A percentile compares a stretch with the other conserved stretches of the same genome.
These are phyloP conservation scores for Prunus campanulata DNA, from an alignment of 306 rosid species.

Conservation along the genomic window DNA sequence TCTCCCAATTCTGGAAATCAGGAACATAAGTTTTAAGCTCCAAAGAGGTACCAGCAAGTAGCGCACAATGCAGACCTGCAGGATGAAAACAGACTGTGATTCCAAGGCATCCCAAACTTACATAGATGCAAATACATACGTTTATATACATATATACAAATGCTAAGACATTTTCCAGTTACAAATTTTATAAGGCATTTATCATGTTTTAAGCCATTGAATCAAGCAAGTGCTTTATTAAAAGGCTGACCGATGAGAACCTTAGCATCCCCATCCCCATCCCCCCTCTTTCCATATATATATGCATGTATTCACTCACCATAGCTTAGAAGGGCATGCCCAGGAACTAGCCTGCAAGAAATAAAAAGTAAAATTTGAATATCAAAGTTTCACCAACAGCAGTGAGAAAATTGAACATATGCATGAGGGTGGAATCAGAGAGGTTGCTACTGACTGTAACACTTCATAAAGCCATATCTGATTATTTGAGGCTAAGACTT, in stretches of 20 bases:
- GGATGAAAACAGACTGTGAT: constrained; percentile 24
- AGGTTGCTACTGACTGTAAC: neutral
- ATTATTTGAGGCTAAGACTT: neutral
- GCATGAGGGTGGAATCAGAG: constrained; percentile 1
- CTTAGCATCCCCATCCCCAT: neutral
- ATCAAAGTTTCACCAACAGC: neutral
- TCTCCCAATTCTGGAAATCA: neutral
- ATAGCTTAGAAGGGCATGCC: constrained; percentile 74
- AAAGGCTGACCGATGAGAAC: neutral
- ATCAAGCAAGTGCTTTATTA: neutral
- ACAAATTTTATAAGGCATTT: neutral
- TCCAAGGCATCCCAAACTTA: constrained; percentile 22
- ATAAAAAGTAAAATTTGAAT: constrained; percentile 24
- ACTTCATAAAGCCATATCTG: neutral
- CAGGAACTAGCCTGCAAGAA: constrained; percentile 76
- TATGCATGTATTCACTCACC: constrained; percentile 37
- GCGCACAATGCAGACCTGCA: constrained; percentile 94
- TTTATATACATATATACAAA: neutral
- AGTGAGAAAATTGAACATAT: constrained; percentile 14
- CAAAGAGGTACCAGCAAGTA: constrained; percentile 68
- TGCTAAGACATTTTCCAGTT: neutral
- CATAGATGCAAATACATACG: constrained; percentile 10
- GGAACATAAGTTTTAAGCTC: constrained; percentile 17
- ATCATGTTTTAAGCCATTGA: neutral
- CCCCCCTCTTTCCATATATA: neutral